Base-by-base conservation (phyloP, 2,329 filamentous ascomycete species). In the Fusarium clavum region DNA sequence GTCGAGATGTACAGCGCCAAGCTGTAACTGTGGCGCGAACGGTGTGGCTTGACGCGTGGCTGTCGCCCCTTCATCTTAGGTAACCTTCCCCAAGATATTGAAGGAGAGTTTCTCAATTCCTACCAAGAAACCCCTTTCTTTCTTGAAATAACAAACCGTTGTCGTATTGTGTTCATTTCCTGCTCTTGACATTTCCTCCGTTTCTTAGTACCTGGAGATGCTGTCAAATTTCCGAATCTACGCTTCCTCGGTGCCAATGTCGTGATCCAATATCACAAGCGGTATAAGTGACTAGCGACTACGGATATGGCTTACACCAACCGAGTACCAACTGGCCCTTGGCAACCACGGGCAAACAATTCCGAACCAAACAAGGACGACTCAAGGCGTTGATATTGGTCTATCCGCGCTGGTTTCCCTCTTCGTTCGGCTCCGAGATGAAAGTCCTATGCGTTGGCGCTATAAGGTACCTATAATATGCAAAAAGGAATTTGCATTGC, bases 21-120 rank as follows among this genome's bases (percentile, higher is more conserved):
- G 22, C 12, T 12, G 29, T 18, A 16, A 13, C 18, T 67, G 67
- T 70, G 48, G 67, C 57, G 49, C 38, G 10, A 27, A 8, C 18
- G 25, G 13, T 71, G 66, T 69, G 63, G 61, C 71, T 70, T 71
- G 58, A 64, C 58, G 67, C 67, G 63, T 70, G 51, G 67, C 55
- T 57, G 52, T 73, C 44, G 68, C 68, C 68, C 32, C 64, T 51
- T 61, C 51, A 20, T 14, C 20, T 34, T 41, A 29, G 12, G 24
- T 24, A 32, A 27, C 61, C 32, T 52, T 32, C 24, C 14, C 18
- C 30, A 49, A 40, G 32, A 49, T 16, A 43, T 18, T 32, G 40
- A 32, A 38, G 29, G 29, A 14, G 25, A 34, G 27, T 56, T 52
- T 20, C 22, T 45, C 25, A 53, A 41, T 29, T 64, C 30, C 49